Evolutionary conservation across 441 rosid genomes (phyloP), one percentile per base, ranked within the genome.

Genomic region (Jatropha multifida): DNA sequence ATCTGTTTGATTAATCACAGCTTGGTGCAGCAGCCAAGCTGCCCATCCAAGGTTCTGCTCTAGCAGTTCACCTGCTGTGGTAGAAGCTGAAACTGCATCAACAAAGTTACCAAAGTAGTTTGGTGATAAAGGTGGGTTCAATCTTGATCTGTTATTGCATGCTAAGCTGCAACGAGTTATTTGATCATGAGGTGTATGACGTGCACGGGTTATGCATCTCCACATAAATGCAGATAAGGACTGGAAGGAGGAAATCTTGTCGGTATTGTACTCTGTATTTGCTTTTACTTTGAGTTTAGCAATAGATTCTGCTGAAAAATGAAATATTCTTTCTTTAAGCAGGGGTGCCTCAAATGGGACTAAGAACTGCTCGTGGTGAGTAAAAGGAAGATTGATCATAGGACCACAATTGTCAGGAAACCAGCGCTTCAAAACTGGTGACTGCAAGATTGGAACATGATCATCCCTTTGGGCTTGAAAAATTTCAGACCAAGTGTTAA

Each of bases 51-150:
- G 82, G 60, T 78, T 87, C 14, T 84, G 74, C 14, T 82, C 85
- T 2, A 88, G 77, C 42, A 92, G 70, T 46, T 90, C 90, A 13
- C 92, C 90, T 0, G 83, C 90, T 13, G 82, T 86, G 7, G 87
- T 64, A 48, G 54, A 70, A 0, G 85, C 81, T 61, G 78, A 70
- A 66, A 88, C 49, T 0, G 88, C 65, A 40, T 76, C 71, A 61
- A 89, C 51, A 2, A 83, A 82, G 80, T 90, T 90, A 3, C 96
- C 98, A 4, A 94, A 92, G 81, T 90, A 92, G 38, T 88, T 67
- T 0, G 51, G 76, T 1, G 85, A 69, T 55, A 92, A 67, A 0
- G 83, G 88, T n/a, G 96, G 89, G 17, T 77, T 40, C 75, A 88
- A 70, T 75, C 96, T 88, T 44, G 82, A 69, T 65, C 91, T 83